Evolutionary conservation across 495 filamentous ascomycete species (phyloP).

Genomic region (Talaromyces adpressus): DNA sequence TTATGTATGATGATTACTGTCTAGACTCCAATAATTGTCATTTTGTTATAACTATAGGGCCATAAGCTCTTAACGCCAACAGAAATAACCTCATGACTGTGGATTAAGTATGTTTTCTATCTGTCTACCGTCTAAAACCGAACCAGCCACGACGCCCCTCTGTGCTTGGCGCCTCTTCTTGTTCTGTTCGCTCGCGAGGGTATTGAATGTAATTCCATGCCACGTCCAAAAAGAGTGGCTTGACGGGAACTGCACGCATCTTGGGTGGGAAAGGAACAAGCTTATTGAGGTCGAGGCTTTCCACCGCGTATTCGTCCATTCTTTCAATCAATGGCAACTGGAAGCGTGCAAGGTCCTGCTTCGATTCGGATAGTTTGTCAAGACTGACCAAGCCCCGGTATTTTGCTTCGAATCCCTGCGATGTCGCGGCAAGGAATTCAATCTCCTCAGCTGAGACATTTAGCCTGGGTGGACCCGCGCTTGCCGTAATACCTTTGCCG

Average conservation of each 20-base stretch:
- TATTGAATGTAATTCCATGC: constrained; percentile 99
- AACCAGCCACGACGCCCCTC: constrained; percentile 80
- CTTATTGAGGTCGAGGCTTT: constrained; percentile 62
- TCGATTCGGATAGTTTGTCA: constrained; percentile 40
- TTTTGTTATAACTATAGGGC: no score
- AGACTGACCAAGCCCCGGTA: constrained; percentile 80
- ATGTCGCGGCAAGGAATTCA: constrained; percentile 47
- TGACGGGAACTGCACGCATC: constrained; percentile 78
- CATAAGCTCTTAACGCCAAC: not conserved
- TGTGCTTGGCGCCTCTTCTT: constrained; percentile 54
- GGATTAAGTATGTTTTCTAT: not conserved
- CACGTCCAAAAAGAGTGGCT: constrained; percentile 92
- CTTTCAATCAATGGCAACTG: constrained; percentile 58
- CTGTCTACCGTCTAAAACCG: constrained; percentile 65
- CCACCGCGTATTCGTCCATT: constrained; percentile 64
- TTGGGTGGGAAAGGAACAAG: constrained; percentile 83
- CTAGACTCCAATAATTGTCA: no score
- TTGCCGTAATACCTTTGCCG: constrained; percentile 21
- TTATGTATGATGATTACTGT: no score
- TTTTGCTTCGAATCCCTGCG: constrained; percentile 63
- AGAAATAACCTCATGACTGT: not conserved
- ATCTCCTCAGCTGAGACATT: constrained; percentile 51
- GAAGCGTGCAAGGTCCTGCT: constrained; percentile 19
- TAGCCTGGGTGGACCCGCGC: constrained; percentile 47
- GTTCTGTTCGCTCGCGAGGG: constrained; percentile 46